phyloP scores from a whole-genome alignment of 352 stramenopile genomes.

The Stramenopiles sp. region DNA sequence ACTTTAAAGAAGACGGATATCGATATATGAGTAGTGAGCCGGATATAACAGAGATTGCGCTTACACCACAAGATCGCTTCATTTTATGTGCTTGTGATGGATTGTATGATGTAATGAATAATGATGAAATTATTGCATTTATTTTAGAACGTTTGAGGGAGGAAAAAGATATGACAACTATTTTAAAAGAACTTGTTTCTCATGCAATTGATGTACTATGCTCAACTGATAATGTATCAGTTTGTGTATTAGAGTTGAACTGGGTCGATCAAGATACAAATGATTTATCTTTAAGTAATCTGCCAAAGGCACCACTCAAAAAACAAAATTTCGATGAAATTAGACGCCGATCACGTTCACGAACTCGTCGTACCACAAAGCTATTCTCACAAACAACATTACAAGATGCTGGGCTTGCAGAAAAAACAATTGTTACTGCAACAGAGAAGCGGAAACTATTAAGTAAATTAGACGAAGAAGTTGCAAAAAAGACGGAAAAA shows the following conservation, averaged over 20 bases:
- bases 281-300: neutral
- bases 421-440: neutral
- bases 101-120: slow-evolving; percentile 49
- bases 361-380: neutral
- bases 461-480: neutral
- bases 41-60: neutral
- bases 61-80: slow-evolving; percentile 27
- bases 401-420: neutral
- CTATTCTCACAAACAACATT: neutral
- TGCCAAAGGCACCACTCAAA: neutral
- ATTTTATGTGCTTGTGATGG: slow-evolving; percentile 51
- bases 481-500: neutral
- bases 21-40: neutral
- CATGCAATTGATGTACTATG: neutral
- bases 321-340: neutral
- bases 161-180: neutral
- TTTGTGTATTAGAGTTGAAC: neutral
- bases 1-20: neutral
- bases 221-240: neutral
- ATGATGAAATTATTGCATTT: slow-evolving; percentile 23
- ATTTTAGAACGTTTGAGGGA: neutral
- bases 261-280: neutral
- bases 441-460: neutral
- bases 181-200: neutral
- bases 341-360: neutral